A percentile compares a stretch with the other conserved stretches of the same genome.
Evolutionary conservation across 805 yeast species (phyloP).

Genomic region (Starmerella cellae): DNA sequence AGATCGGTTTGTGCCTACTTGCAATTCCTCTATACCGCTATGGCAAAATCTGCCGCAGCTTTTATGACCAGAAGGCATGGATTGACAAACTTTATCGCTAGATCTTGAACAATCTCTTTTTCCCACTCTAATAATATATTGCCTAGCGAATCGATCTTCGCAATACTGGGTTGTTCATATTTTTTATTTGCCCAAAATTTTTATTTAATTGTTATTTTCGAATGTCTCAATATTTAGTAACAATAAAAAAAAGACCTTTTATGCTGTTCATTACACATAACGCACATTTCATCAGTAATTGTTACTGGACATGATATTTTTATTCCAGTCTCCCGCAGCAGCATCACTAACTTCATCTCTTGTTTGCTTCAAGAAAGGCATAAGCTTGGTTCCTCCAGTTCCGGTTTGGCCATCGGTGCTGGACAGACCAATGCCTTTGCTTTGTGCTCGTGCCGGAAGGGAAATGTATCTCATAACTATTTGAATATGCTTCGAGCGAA

Average conservation of each 20-base stretch:
- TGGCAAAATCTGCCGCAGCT: constrained; percentile 39
- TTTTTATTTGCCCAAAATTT: too few species aligned
- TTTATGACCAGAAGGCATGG: constrained; percentile 39
- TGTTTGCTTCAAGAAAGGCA: constrained; percentile 88
- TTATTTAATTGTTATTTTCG: too few species aligned
- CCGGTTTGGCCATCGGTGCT: constrained; percentile 45
- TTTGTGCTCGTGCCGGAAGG: constrained; percentile 53
- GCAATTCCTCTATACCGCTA: constrained; percentile 42
- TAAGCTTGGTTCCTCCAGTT: constrained; percentile 85
- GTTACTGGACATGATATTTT: background rate
- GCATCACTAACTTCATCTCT: constrained; percentile 91
- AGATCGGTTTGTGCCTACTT: constrained; percentile 35
- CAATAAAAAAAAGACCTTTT: too few species aligned
- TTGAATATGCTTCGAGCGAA: constrained; percentile 87
- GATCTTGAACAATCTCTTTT: constrained; percentile 12
- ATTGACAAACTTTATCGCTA: constrained; percentile 29
- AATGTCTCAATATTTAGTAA: too few species aligned
- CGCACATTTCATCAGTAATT: too few species aligned
- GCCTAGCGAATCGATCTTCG: too few species aligned
- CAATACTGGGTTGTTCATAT: too few species aligned
- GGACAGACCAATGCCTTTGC: constrained; percentile 44
- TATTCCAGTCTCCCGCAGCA: constrained; percentile 87
- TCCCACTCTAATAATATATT: too few species aligned
- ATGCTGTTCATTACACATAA: too few species aligned
- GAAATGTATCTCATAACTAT: constrained; percentile 79